Base-by-base conservation (phyloP, 2,329 filamentous ascomycete species). In the Calycina marina region DNA sequence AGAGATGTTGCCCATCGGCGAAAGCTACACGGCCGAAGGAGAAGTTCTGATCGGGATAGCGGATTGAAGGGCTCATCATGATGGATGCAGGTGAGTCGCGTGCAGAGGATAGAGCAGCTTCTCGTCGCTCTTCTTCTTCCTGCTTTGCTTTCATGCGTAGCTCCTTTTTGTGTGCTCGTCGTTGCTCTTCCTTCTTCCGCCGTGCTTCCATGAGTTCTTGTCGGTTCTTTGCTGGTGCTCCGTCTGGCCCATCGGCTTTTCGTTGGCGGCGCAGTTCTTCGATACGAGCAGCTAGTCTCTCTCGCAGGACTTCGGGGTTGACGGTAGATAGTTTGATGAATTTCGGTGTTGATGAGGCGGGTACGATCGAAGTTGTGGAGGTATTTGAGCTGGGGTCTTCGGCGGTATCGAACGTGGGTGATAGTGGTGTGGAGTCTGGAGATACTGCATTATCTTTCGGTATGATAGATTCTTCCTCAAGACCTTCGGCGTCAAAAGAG, bases 11-110 rank as follows among this genome's bases (percentile, higher is more conserved):
- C 24, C 88, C 88, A 51, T 96, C 88, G 4, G 72, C 72, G 53
- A 96, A 98, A 8, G 83, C 75, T n/a, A 98, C 75, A 20, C 83
- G 77, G 18, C 86, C 85, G 55, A 96, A 98, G 4, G 83, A 74
- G 53, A 93, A 92, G 59, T 77, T 81, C 50, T 73, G 77, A 40
- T 67, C 56, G 18, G 63, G 62, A 6, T 65, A 53, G 36, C 67
- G 63, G 16, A 71, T 56, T 6, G 62, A 57, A 0, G 69, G 66
- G 46, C 65, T 71, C 55, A 73, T 64, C 35, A 71, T 63, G 39
- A 63, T 59, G 6, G 48, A 51, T 4, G 55, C 55, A 11, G 72
- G 72, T 3, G 72, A 77, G 47, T 70, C 71, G 36, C 71, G 67
- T 8, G 70, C 69, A 27, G 62, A 66, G 30, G 61, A 59, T 17